A percentile compares a stretch with the other conserved stretches of the same genome.
These are phyloP conservation scores for Ogataea siamensis DNA, from an alignment of 805 yeast genomes.

Conservation along the genomic window DNA sequence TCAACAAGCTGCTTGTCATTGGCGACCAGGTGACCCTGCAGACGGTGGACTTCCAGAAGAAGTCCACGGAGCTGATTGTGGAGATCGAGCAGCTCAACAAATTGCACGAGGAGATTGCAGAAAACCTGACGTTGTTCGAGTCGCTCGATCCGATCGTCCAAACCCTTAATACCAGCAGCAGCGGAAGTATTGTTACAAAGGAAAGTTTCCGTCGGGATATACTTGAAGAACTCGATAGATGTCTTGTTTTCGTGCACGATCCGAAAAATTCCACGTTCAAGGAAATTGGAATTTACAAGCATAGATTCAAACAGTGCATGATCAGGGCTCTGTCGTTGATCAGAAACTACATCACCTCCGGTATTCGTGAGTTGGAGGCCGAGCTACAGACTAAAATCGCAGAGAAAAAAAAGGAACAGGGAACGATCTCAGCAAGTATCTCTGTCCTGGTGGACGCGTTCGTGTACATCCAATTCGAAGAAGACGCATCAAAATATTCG, in stretches of 20 bases:
- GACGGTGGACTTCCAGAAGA: slow-evolving; percentile 60
- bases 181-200: slow-evolving; percentile 65
- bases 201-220: slow-evolving; percentile 51
- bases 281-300: slow-evolving; percentile 66
- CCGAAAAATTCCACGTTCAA: slow-evolving; percentile 52
- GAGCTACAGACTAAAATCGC: slow-evolving; percentile 20
- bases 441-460: slow-evolving; percentile 58
- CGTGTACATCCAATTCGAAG: slow-evolving; percentile 61
- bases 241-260: slow-evolving; percentile 56
- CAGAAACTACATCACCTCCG: slow-evolving; percentile 58
- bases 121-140: slow-evolving; percentile 60
- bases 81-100: slow-evolving; percentile 43
- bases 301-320: slow-evolving; percentile 79
- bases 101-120: slow-evolving; percentile 44
- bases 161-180: slow-evolving; percentile 59
- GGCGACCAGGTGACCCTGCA: slow-evolving; percentile 59
- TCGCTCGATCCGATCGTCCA: slow-evolving; percentile 67
- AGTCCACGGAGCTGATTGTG: slow-evolving; percentile 49
- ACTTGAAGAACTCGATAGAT: slow-evolving; percentile 59
- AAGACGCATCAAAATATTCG: slow-evolving; percentile 23
- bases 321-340: slow-evolving; percentile 76
- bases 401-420: slow-evolving; percentile 18
- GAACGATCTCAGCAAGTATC: slow-evolving; percentile 17
- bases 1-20: slow-evolving; percentile 47
- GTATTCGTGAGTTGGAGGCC: slow-evolving; percentile 37